These are phyloP conservation scores for Galeopsis tetrahit DNA, from an alignment of 257 asterid genomes.

Conservation along the genomic window DNA sequence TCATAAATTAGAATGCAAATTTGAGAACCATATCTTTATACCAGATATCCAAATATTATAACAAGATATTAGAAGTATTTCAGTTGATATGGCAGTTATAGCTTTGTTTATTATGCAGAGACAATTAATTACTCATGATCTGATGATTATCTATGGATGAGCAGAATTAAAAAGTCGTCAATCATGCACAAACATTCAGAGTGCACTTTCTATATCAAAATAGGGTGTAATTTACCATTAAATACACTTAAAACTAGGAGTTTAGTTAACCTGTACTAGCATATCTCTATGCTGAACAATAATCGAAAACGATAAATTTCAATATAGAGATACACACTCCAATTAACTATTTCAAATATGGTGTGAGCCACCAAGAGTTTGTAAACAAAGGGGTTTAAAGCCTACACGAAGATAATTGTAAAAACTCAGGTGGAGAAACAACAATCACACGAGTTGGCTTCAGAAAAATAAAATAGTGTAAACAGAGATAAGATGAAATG, in stretches of 20 bases:
- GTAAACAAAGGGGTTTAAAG: not conserved
- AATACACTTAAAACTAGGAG: not conserved
- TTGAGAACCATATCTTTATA: not conserved
- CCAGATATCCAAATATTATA: not conserved
- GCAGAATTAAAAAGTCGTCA: not conserved
- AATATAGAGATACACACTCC: not conserved
- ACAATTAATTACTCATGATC: not conserved
- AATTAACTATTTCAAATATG: too few relatives aligned
- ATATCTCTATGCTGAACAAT: not conserved
- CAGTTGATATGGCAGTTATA: not conserved
- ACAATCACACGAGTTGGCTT: not conserved
- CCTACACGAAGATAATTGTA: not conserved
- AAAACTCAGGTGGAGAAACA: not conserved
- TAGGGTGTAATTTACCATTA: not conserved
- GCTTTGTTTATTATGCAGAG: not conserved
- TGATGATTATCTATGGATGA: not conserved
- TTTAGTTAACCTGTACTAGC: not conserved
- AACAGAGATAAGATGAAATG: not conserved
- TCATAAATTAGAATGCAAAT: constrained; percentile 2
- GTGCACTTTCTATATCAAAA: not conserved
- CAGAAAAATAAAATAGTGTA: not conserved
- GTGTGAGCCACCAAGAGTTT: not conserved
- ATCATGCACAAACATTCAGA: not conserved
- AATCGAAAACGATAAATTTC: not conserved
- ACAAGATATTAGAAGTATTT: too few relatives aligned